phyloP scores from a whole-genome alignment of 2,329 filamentous ascomycete species.

The Apiospora sp. region DNA sequence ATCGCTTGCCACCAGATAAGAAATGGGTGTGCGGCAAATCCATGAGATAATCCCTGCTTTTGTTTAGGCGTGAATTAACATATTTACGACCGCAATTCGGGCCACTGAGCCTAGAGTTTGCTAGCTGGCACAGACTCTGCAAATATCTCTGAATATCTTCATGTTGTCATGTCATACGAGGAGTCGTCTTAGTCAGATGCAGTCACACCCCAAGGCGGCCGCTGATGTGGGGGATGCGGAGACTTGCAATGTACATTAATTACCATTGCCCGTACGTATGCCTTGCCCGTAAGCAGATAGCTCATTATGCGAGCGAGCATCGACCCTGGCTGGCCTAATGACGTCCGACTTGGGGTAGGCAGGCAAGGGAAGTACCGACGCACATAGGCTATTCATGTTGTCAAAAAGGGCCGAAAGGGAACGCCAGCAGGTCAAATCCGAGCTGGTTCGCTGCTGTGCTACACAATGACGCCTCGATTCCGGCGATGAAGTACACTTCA shows the following conservation, averaged over 20 bases:
- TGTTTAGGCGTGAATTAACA: not conserved
- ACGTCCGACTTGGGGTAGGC: not conserved
- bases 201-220: not conserved
- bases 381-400: not conserved
- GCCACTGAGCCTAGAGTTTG: not conserved
- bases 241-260: not conserved
- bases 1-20: not conserved
- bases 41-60: not conserved
- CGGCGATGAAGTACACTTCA: not conserved
- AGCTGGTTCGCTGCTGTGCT: not conserved
- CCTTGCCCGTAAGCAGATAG: not conserved
- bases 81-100: not conserved
- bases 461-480: not conserved
- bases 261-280: not conserved
- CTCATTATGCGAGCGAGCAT: not conserved
- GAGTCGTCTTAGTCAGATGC: constrained; percentile 19
- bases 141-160: not conserved
- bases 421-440: not conserved
- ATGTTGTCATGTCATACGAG: not conserved
- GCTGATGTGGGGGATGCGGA: constrained; percentile 6
- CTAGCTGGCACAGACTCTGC: not conserved
- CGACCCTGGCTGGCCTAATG: not conserved
- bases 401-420: constrained; percentile 14
- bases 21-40: too few species aligned
- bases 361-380: not conserved